Base-by-base conservation (phyloP, 2,329 filamentous ascomycete species). In the Exophiala oligosperma region DNA sequence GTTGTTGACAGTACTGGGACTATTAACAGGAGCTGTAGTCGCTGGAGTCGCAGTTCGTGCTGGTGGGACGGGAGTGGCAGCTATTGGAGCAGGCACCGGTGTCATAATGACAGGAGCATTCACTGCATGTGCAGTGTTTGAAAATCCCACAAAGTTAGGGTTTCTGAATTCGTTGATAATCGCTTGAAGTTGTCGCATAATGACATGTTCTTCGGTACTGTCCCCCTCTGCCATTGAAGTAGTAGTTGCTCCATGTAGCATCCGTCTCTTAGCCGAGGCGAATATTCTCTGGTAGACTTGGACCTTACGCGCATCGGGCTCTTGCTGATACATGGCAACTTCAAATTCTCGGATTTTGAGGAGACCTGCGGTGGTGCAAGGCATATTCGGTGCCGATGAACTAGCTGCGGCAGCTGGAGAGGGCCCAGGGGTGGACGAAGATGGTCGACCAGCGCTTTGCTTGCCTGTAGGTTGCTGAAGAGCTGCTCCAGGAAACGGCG, bases 101-200 rank as follows among this genome's bases (percentile, higher is more conserved):
- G 32, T 35, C 8, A 11, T 35, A 35, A 9, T 9, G 32, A 35
- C 32, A 35, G 32, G 32, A 35, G 32, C 2, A 9, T 35, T 35
- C 9, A 35, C 32, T 9, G 32, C 32, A 35, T 35, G 32, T 9
- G 7, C 55, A 24, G 57, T 61, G 11, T 48, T 53, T 14, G 61
- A 63, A 32, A 65, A 65, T 7, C 63, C 60, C 26, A 60, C 58
- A 46, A 65, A 65, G 21, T 62, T 56, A 14, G 62, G 64, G 50
- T 67, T 67, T 37, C 59, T 62, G 38, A 62, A 67, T 6, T 60
- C 51, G 6, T 60, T 46, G 28, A 66, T 64, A 43, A 67, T 63
- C 12, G 43, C 49, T 14, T 38, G 61, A 23, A 67, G 50, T 46
- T 66, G 64, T 12, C 56, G 56, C 57, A 67, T 58, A 41, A 67